Evolutionary conservation across 768 basidiomycete species (phyloP).

Genomic region (Lactarius sp.): DNA sequence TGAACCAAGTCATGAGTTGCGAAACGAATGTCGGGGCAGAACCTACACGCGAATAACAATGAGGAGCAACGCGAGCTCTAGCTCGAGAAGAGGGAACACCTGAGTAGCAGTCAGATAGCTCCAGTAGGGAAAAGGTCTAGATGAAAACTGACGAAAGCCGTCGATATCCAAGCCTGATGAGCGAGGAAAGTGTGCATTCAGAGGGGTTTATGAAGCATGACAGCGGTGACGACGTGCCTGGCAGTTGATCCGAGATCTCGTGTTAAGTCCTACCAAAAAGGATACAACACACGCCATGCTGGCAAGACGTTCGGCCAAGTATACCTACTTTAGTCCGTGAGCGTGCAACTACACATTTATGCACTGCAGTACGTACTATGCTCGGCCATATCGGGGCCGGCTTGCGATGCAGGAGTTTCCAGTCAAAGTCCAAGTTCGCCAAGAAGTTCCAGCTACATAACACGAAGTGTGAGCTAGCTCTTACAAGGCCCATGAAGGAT

Average conservation of each 20-base stretch:
- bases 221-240: not conserved
- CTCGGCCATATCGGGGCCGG: not conserved
- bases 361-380: not conserved
- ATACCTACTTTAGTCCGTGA: not conserved
- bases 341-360: not conserved
- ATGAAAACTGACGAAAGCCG: slow-evolving; percentile 2
- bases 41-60: slow-evolving; percentile 13
- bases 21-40: too few relatives aligned
- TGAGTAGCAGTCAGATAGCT: not conserved
- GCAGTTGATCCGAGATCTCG: not conserved
- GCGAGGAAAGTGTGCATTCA: not conserved
- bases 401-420: not conserved
- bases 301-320: slow-evolving; percentile 2
- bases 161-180: slow-evolving; percentile 5
- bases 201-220: too few relatives aligned
- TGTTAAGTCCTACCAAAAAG: slow-evolving; percentile 2
- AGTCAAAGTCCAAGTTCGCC: slow-evolving; percentile 8
- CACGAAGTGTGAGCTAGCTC: too few relatives aligned
- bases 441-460: slow-evolving; percentile 1
- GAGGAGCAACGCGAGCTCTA: not conserved
- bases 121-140: not conserved
- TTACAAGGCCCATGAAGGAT: too few relatives aligned
- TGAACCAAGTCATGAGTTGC: not conserved
- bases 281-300: slow-evolving; percentile 7
- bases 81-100: not conserved